Conservation (phyloP, 2,329 filamentous ascomycete genomes). For the Ophiostoma sp. region DNA sequence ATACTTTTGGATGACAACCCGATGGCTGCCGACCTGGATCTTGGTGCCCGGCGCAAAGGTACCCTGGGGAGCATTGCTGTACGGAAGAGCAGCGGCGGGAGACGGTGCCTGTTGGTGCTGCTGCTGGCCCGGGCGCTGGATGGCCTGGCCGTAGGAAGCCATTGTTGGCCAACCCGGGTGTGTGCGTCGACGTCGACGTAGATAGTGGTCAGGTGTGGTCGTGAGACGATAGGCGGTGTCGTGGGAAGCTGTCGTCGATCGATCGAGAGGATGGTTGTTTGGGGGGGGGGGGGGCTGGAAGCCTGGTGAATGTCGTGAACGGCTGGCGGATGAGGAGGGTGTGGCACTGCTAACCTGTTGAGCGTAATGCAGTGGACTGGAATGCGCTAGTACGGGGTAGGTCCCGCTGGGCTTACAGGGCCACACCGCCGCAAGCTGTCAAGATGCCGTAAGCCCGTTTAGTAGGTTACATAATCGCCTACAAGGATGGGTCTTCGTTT, state of each 20-base stretch:
- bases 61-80: slow-evolving; percentile 54
- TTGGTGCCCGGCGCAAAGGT: slow-evolving; percentile 93
- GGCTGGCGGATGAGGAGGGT: slow-evolving; percentile 4
- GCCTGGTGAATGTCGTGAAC: slow-evolving; percentile 1
- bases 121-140: slow-evolving; percentile 28
- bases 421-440: slow-evolving; percentile 13
- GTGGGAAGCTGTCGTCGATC: not conserved
- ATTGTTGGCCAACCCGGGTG: slow-evolving; percentile 17
- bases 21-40: slow-evolving; percentile 89
- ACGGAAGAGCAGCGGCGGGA: not conserved
- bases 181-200: slow-evolving; percentile 7
- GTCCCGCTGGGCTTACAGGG: not conserved
- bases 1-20: slow-evolving; percentile 93
- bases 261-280: not conserved
- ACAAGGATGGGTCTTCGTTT: not conserved
- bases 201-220: not conserved
- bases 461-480: not conserved
- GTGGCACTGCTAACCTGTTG: slow-evolving; percentile 3
- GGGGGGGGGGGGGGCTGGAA: slow-evolving; percentile 4
- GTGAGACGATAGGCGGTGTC: not conserved
- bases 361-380: slow-evolving; percentile 1
- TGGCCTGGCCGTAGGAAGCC: slow-evolving; percentile 26
- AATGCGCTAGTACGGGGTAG: slow-evolving; percentile 11
- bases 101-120: not conserved
- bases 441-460: slow-evolving; percentile 12